phyloP scores from a whole-genome alignment of 106 monocot genomes.

The Allium cepa region DNA sequence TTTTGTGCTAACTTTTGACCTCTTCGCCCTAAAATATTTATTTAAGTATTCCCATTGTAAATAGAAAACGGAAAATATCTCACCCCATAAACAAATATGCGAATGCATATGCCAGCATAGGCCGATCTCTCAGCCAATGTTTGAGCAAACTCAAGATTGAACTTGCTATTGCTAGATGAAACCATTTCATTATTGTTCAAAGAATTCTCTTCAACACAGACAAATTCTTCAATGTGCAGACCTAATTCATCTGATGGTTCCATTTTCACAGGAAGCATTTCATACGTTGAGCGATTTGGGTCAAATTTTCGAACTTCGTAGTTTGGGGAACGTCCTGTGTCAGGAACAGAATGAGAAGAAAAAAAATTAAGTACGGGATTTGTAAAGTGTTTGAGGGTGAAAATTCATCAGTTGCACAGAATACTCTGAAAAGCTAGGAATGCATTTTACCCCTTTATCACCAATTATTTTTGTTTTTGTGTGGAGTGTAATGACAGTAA shows the following conservation, averaged over 20 bases:
- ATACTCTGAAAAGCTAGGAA: no score
- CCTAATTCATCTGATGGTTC: slow-evolving; percentile 8
- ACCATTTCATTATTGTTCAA: slow-evolving; percentile 10
- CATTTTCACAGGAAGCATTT: slow-evolving; percentile 13
- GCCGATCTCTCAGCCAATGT: slow-evolving; percentile 15
- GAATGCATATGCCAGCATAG: slow-evolving; percentile 18
- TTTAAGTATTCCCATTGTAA: no score
- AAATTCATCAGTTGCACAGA: no score
- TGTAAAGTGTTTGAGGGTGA: no score
- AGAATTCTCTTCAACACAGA: slow-evolving; percentile 17
- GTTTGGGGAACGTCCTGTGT: slow-evolving; percentile 44
- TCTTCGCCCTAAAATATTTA: no score
- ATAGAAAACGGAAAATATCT: slow-evolving; percentile 2
- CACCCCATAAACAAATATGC: slow-evolving; percentile 85
- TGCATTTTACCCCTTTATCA: no score
- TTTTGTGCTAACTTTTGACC: no score
- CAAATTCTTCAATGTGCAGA: slow-evolving; percentile 4
- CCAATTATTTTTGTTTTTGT: no score
- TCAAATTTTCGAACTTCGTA: slow-evolving; percentile 53
- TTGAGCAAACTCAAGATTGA: slow-evolving; percentile 23
- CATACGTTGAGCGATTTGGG: slow-evolving; percentile 12
- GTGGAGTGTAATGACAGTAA: no score
- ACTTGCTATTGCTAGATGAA: slow-evolving; percentile 3
- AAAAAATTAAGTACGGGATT: not conserved
- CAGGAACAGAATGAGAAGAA: not conserved